Percentiles rank a stretch among this genome's conserved stretches.
Conservation (phyloP, 2,329 filamentous ascomycete genomes). For the Conoideocrella luteorostrata region DNA sequence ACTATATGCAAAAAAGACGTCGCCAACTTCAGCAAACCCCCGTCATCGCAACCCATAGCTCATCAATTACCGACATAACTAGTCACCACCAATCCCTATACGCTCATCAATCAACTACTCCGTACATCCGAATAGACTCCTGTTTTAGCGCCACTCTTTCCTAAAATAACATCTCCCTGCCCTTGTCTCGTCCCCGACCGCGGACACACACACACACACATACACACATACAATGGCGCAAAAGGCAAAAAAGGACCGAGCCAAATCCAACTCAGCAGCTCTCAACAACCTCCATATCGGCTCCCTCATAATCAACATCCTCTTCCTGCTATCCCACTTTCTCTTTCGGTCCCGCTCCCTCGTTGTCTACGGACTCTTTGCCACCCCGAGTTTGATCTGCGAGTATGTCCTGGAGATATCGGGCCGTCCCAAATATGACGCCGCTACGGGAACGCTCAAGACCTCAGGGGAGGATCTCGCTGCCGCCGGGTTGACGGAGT, state of each 20-base stretch:
- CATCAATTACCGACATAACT: too few relatives aligned
- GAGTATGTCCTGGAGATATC: conserved; percentile 81
- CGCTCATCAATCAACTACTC: too few relatives aligned
- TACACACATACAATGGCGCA: conserved; percentile 43
- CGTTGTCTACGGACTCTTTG: conserved; percentile 65
- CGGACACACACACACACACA: background rate
- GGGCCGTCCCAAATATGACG: conserved; percentile 68
- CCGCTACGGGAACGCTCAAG: conserved; percentile 59
- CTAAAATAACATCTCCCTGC: background rate
- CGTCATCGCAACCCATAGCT: too few relatives aligned
- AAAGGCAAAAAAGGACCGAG: conserved; percentile 59
- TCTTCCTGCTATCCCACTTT: conserved; percentile 70
- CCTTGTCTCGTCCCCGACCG: background rate
- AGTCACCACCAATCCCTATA: too few relatives aligned
- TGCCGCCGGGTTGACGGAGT: conserved; percentile 85
- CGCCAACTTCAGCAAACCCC: background rate
- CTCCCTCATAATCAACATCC: conserved; percentile 60
- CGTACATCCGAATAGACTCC: too few relatives aligned
- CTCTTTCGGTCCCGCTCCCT: conserved; percentile 59
- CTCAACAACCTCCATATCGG: conserved; percentile 79
- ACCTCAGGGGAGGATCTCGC: conserved; percentile 81
- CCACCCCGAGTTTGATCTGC: conserved; percentile 67
- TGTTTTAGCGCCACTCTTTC: too few relatives aligned
- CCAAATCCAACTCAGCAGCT: conserved; percentile 69
- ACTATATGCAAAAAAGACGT: background rate